These are phyloP conservation scores for Stylonectria norvegica DNA, from an alignment of 2,329 filamentous ascomycete species.

Conservation along the genomic window DNA sequence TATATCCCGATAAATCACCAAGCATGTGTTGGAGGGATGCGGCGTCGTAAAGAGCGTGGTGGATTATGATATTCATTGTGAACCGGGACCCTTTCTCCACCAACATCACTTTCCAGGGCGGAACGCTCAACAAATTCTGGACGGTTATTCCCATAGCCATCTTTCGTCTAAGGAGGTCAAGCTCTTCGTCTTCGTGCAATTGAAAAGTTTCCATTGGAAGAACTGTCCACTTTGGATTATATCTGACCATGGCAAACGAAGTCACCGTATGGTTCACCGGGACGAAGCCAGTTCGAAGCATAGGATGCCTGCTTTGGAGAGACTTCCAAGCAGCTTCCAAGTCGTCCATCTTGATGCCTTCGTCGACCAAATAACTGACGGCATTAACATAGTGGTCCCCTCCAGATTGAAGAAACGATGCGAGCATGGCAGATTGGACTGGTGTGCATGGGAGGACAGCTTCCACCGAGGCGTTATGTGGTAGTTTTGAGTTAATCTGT, in stretches of 20 bases:
- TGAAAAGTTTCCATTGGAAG: slow-evolving; percentile 13
- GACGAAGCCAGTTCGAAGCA: slow-evolving; percentile 73
- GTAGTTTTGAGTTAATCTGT: slow-evolving; percentile 25
- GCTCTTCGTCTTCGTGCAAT: slow-evolving; percentile 6
- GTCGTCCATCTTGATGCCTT: slow-evolving; percentile 32
- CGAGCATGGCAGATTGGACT: slow-evolving; percentile 75
- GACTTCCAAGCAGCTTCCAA: slow-evolving; percentile 58
- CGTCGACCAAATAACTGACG: slow-evolving; percentile 51
- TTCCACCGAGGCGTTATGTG: slow-evolving; percentile 41
- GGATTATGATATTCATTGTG: slow-evolving; percentile 51
- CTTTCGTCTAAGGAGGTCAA: slow-evolving; percentile 39
- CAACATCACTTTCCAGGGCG: slow-evolving; percentile 62
- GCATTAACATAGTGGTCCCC: slow-evolving; percentile 75
- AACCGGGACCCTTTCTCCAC: slow-evolving; percentile 25
- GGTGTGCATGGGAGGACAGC: slow-evolving; percentile 73
- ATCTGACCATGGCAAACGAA: slow-evolving; percentile 74
- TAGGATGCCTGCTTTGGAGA: slow-evolving; percentile 57
- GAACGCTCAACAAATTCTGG: slow-evolving; percentile 45
- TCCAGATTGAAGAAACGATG: slow-evolving; percentile 64
- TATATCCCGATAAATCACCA: slow-evolving; percentile 45
- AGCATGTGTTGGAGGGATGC: slow-evolving; percentile 66
- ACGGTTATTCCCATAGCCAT: slow-evolving; percentile 30
- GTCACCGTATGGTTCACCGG: slow-evolving; percentile 55
- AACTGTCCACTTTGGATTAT: slow-evolving; percentile 27
- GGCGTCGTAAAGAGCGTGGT: slow-evolving; percentile 87